Percentiles rank a stretch among this genome's conserved stretches.
Conservation (phyloP, 805 yeast species). For the Monosporozyma aquatica region DNA sequence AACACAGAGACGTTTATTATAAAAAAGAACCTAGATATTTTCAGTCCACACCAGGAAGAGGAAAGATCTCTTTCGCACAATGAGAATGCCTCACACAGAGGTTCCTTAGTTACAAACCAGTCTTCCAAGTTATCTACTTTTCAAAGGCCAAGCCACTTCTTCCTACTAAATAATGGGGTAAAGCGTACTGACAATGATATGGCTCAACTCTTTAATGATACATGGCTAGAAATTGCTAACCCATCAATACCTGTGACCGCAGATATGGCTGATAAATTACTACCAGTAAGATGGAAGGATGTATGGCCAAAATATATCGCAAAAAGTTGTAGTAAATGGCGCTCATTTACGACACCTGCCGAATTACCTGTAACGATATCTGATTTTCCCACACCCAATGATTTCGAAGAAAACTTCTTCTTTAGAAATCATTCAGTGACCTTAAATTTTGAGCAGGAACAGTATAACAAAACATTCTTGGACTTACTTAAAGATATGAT, state of each 20-base stretch:
- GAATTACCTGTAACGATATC: slow-evolving; percentile 77
- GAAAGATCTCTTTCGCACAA: neutral
- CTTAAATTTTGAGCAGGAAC: slow-evolving; percentile 48
- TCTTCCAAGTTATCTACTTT: slow-evolving; percentile 9
- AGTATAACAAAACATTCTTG: slow-evolving; percentile 39
- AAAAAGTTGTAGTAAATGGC: slow-evolving; percentile 76
- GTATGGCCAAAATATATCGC: slow-evolving; percentile 70
- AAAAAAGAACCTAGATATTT: slow-evolving; percentile 9
- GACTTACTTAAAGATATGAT: slow-evolving; percentile 81
- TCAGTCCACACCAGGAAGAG: neutral
- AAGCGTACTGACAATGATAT: too few relatives aligned
- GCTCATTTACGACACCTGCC: slow-evolving; percentile 88
- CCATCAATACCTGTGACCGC: slow-evolving; percentile 63
- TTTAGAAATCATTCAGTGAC: slow-evolving; percentile 78
- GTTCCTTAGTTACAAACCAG: slow-evolving; percentile 8
- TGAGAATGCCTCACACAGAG: slow-evolving; percentile 8
- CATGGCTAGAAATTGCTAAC: slow-evolving; percentile 59
- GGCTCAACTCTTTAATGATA: slow-evolving; percentile 17
- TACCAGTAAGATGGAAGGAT: slow-evolving; percentile 85
- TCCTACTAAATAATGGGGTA: slow-evolving; percentile 4
- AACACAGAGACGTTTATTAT: slow-evolving; percentile 5
- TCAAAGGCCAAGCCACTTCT: neutral
- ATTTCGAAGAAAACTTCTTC: slow-evolving; percentile 63
- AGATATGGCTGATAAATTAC: slow-evolving; percentile 45
- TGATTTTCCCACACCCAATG: slow-evolving; percentile 61